Conservation (phyloP, 805 yeast genomes). For the Candida cerambycidarum region DNA sequence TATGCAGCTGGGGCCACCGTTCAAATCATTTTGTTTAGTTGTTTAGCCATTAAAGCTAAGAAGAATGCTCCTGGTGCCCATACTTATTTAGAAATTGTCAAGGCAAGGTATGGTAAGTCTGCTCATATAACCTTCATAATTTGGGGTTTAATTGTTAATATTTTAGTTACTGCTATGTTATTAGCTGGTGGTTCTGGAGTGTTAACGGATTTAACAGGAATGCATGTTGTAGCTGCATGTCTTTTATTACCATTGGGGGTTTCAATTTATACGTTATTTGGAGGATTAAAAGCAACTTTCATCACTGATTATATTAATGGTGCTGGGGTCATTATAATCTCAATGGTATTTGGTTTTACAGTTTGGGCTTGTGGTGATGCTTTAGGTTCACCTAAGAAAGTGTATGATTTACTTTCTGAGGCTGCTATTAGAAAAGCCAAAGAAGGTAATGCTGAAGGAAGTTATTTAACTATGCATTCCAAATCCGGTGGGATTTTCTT, state of each 20-base stretch:
- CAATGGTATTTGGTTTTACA: conserved; percentile 77
- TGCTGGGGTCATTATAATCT: conserved; percentile 66
- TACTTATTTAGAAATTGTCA: conserved; percentile 83
- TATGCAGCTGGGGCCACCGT: conserved; percentile 92
- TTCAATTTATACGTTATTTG: conserved; percentile 42
- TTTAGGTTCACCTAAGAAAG: conserved; percentile 79
- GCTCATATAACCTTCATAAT: conserved; percentile 72
- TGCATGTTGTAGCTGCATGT: conserved; percentile 75
- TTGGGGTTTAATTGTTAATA: conserved; percentile 85
- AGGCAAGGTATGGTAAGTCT: conserved; percentile 72
- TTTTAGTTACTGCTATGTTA: conserved; percentile 89
- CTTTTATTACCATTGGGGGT: conserved; percentile 82
- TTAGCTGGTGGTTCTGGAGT: conserved; percentile 90
- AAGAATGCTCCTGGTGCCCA: conserved; percentile 90
- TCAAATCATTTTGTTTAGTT: conserved; percentile 83
- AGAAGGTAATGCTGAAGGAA: conserved; percentile 79
- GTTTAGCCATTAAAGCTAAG: conserved; percentile 84
- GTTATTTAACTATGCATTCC: conserved; percentile 85
- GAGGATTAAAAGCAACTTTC: conserved; percentile 47
- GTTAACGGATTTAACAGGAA: conserved; percentile 75
- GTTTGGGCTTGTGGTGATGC: conserved; percentile 67
- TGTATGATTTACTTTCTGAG: conserved; percentile 70
- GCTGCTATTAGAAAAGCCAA: conserved; percentile 65
- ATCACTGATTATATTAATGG: conserved; percentile 47
- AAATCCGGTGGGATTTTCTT: conserved; percentile 85